Base-by-base conservation (phyloP, 78 protist genomes). In the Dictyostelium firmibasis region DNA sequence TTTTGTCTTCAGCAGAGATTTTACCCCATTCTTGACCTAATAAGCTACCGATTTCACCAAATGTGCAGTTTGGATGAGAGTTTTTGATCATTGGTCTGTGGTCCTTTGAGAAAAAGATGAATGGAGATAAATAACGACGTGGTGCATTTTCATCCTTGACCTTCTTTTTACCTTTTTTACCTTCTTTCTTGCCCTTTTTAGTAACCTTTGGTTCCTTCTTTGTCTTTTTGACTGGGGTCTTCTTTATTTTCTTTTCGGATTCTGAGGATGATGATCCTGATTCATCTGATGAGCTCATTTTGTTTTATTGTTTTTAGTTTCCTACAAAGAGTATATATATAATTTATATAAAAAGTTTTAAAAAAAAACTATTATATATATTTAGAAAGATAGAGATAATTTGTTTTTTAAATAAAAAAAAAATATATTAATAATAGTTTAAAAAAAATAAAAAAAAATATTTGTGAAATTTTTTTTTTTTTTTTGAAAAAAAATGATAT, bases 101-200 rank as follows among this genome's bases (percentile, higher is more conserved):
- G 23, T 89, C 94, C 62, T 69, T 89, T 62, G 87, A 81, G 87
- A 89, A 89, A 62, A 75, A 89, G 60, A 89, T 89, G 72, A 89
- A 89, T 38, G 94, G 77, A 11, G 94, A 81, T 31, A 89, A 64
- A 67, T 78, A 81, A 81, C 94, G 86, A 75, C 87, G 86, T 78
- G 94, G 94, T 10, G 86, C 94, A 41, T 81, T 47, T 16, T 69
- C 70, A 47, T 89, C 94, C 83, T 89, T 89, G 70, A 64, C 57
- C 94, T 89, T 89, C 94, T 89, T 89, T 60, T 50, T 89, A 7
- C 14, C 14, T 60, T 81, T 89, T 47, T 78, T 69, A 25, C 35
- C 36, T 11, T 78, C 53, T 62, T 78, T 62, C 50, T 50, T 53
- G 1, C 25, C 33, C 27, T 36, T 62, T 67, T 86, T 86, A 31